phyloP scores from a whole-genome alignment of 2,329 filamentous ascomycete genomes.

The Scedosporium boydii region DNA sequence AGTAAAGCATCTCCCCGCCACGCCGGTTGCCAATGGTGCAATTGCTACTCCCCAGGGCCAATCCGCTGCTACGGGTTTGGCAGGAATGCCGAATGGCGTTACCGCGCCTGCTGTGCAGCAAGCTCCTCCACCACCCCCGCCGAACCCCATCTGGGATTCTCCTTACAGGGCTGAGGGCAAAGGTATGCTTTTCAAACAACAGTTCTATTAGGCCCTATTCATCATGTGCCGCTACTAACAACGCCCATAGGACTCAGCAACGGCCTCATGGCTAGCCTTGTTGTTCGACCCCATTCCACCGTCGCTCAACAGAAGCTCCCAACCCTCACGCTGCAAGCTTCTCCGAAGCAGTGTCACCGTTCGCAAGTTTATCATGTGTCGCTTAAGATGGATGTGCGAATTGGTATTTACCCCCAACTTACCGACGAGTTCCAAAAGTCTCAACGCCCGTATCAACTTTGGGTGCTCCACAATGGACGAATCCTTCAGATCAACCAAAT shows the following conservation, averaged over 20 bases:
- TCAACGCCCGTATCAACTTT: slow-evolving; percentile 67
- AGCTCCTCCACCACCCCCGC: slow-evolving; percentile 23
- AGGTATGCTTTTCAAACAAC: background rate
- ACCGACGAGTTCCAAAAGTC: slow-evolving; percentile 53
- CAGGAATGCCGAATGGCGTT: background rate
- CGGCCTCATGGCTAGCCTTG: background rate
- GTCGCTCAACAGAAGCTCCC: background rate
- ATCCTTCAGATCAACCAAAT: background rate
- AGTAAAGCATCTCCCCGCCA: slow-evolving; percentile 22
- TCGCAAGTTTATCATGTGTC: slow-evolving; percentile 57
- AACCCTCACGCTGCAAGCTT: background rate
- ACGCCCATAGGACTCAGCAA: background rate
- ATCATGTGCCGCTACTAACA: background rate
- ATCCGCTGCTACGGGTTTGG: background rate
- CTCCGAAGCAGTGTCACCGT: slow-evolving; percentile 19
- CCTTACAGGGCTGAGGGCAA: slow-evolving; percentile 8
- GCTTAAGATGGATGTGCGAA: slow-evolving; percentile 40
- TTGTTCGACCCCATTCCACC: background rate
- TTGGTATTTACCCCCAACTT: slow-evolving; percentile 64
- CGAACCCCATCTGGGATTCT: slow-evolving; percentile 19
- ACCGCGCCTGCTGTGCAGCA: slow-evolving; percentile 9
- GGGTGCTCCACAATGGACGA: slow-evolving; percentile 40
- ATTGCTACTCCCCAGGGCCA: background rate
- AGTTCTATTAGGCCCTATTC: background rate
- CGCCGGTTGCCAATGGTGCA: slow-evolving; percentile 20